phyloP scores from a whole-genome alignment of 345 rosid species.

The Ceriops tagal region DNA sequence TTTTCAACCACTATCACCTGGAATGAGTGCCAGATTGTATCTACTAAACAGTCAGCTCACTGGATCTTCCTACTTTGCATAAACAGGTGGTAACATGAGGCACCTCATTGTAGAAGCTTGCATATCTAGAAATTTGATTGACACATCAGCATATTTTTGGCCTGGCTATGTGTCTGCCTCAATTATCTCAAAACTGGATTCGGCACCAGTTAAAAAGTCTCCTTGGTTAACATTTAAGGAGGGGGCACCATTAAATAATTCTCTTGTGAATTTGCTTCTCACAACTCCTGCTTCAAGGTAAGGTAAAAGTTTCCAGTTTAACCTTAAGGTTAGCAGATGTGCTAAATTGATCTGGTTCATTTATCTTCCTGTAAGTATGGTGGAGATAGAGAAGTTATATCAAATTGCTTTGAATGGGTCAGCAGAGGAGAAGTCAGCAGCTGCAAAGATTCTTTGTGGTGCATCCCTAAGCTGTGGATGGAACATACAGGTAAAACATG shows the following conservation, averaged over 20 bases:
- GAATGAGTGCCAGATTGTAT: neutral
- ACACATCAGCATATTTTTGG: slow-evolving; percentile 59
- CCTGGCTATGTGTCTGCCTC: slow-evolving; percentile 51
- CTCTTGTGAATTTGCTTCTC: slow-evolving; percentile 45
- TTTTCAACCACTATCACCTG: neutral
- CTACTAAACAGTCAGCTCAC: neutral
- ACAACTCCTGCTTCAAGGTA: slow-evolving; percentile 59
- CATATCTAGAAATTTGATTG: slow-evolving; percentile 59
- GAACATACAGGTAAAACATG: slow-evolving; percentile 59
- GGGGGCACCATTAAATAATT: slow-evolving; percentile 42
- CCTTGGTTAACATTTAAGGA: slow-evolving; percentile 58
- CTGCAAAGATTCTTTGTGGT: slow-evolving; percentile 64
- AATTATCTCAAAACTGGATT: slow-evolving; percentile 32
- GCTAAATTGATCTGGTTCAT: slow-evolving; percentile 19
- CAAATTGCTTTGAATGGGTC: slow-evolving; percentile 56
- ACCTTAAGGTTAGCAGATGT: slow-evolving; percentile 3
- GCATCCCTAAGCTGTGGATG: slow-evolving; percentile 61
- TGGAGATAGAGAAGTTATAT: slow-evolving; percentile 55
- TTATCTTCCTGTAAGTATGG: slow-evolving; percentile 40
- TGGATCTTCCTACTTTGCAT: neutral
- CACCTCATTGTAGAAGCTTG: slow-evolving; percentile 76
- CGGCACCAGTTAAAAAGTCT: slow-evolving; percentile 38
- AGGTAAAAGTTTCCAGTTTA: slow-evolving; percentile 11
- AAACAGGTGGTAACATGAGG: slow-evolving; percentile 58
- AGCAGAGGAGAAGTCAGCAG: slow-evolving; percentile 47